These are phyloP conservation scores for Myrmaecium sp. DNA, from an alignment of 2,329 filamentous ascomycete species.

Conservation along the genomic window DNA sequence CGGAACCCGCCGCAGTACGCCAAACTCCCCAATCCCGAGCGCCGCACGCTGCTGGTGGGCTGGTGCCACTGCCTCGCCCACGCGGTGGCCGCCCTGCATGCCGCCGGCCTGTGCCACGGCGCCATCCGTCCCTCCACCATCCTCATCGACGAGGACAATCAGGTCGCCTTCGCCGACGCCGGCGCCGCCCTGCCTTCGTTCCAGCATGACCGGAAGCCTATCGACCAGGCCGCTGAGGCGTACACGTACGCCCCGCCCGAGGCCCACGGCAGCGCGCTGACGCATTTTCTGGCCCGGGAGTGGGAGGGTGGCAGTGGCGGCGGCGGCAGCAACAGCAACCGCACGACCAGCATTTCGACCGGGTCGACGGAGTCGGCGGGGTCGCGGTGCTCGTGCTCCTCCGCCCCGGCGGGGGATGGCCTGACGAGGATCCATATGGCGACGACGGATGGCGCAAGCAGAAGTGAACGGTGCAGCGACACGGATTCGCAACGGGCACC, in stretches of 20 bases:
- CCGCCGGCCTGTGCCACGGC: slow-evolving; percentile 44
- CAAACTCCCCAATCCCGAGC: slow-evolving; percentile 41
- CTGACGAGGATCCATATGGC: too few species aligned
- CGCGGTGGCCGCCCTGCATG: slow-evolving; percentile 50
- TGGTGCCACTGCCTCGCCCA: slow-evolving; percentile 62
- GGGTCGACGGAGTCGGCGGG: too few species aligned
- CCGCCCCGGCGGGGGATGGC: too few species aligned
- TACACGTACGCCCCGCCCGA: slow-evolving; percentile 64
- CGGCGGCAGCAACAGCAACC: slow-evolving; percentile 5
- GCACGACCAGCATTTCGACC: slow-evolving; percentile 5
- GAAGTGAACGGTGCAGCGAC: too few species aligned
- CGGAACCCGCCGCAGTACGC: slow-evolving; percentile 44
- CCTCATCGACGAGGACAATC: slow-evolving; percentile 46
- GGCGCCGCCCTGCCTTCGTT: slow-evolving; percentile 29
- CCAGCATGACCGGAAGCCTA: slow-evolving; percentile 31
- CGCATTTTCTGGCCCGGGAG: slow-evolving; percentile 6
- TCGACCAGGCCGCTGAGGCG: slow-evolving; percentile 47
- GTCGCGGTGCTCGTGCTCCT: too few species aligned
- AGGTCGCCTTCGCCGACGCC: slow-evolving; percentile 51
- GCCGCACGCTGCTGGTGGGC: slow-evolving; percentile 45
- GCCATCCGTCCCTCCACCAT: slow-evolving; percentile 57
- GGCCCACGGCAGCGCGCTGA: slow-evolving; percentile 15
- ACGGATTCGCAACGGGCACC: too few species aligned
- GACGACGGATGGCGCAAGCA: too few species aligned
- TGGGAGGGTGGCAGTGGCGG: too few species aligned